Evolutionary conservation across 139 green algal genomes (phyloP).

Genomic region (Chlorella vulgaris): DNA sequence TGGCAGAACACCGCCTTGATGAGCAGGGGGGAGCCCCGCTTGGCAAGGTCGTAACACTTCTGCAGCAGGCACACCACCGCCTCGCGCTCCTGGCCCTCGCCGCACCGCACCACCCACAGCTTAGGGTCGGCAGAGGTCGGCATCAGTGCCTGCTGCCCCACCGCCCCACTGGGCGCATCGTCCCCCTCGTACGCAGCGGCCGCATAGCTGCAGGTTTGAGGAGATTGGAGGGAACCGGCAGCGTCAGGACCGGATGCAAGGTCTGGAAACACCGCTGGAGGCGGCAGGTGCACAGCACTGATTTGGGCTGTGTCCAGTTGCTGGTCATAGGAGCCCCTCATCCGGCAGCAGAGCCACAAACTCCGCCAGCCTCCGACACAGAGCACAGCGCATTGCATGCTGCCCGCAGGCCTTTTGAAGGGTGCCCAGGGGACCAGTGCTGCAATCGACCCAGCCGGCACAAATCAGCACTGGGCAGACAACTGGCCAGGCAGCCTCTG

Average conservation of each 20-base stretch:
- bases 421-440: too few relatives aligned
- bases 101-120: slow-evolving; percentile 89
- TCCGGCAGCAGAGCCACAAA: too few relatives aligned
- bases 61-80: slow-evolving; percentile 85
- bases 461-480: too few relatives aligned
- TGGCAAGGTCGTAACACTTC: slow-evolving; percentile 75
- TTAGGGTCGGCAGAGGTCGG: slow-evolving; percentile 91
- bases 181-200: background rate
- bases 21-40: slow-evolving; percentile 64
- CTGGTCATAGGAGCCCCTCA: too few relatives aligned
- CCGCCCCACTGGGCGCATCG: slow-evolving; percentile 60
- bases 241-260: background rate
- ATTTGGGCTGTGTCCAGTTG: too few relatives aligned
- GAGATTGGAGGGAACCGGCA: too few relatives aligned
- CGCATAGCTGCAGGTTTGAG: background rate
- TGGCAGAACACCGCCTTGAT: slow-evolving; percentile 91
- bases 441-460: too few relatives aligned
- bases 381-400: too few relatives aligned
- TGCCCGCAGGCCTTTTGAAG: background rate
- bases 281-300: too few relatives aligned
- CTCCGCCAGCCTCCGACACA: too few relatives aligned
- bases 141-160: slow-evolving; percentile 90
- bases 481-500: too few relatives aligned
- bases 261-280: background rate
- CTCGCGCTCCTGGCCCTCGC: slow-evolving; percentile 82